Conservation (phyloP, 2,329 filamentous ascomycete species). For the Monosporascus sp. region DNA sequence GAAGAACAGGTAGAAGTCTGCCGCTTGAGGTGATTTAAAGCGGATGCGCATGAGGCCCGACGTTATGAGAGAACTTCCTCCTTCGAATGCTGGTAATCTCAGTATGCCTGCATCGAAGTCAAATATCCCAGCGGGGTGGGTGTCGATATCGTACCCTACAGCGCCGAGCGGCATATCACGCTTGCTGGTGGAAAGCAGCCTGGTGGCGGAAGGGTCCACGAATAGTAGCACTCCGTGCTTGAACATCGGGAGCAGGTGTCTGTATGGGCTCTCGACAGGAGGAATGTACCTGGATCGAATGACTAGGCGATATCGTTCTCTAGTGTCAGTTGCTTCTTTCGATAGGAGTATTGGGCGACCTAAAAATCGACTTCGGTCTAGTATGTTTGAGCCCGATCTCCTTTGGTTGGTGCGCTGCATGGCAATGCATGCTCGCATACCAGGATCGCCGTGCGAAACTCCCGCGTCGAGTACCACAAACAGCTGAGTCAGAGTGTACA, state of each 20-base stretch:
- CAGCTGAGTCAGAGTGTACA: conserved; percentile 7
- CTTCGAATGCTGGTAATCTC: conserved; percentile 4
- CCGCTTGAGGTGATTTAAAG: conserved; percentile 7
- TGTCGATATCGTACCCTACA: conserved; percentile 6
- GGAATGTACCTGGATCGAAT: conserved; percentile 3
- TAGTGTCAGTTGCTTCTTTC: conserved; percentile 5
- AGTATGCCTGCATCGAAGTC: conserved; percentile 3
- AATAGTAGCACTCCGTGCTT: conserved; percentile 6
- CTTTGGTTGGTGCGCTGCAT: conserved; percentile 7
- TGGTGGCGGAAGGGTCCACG: conserved; percentile 3
- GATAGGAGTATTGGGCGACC: conserved; percentile 3
- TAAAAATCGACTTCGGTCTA: conserved; percentile 1
- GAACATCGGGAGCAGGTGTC: not conserved
- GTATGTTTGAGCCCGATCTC: conserved; percentile 5
- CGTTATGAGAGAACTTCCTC: conserved; percentile 3
- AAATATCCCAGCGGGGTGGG: conserved; percentile 5
- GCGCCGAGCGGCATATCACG: conserved; percentile 4
- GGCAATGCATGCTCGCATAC: conserved; percentile 7
- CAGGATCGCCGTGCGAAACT: not conserved
- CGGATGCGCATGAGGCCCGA: conserved; percentile 7
- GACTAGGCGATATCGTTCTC: conserved; percentile 5
- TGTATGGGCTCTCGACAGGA: not conserved
- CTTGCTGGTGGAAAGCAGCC: conserved; percentile 3
- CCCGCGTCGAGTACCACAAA: conserved; percentile 4
- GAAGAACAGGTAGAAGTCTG: conserved; percentile 8